phyloP scores from a whole-genome alignment of 768 basidiomycete species.

The Clitopilus passeckerianus region DNA sequence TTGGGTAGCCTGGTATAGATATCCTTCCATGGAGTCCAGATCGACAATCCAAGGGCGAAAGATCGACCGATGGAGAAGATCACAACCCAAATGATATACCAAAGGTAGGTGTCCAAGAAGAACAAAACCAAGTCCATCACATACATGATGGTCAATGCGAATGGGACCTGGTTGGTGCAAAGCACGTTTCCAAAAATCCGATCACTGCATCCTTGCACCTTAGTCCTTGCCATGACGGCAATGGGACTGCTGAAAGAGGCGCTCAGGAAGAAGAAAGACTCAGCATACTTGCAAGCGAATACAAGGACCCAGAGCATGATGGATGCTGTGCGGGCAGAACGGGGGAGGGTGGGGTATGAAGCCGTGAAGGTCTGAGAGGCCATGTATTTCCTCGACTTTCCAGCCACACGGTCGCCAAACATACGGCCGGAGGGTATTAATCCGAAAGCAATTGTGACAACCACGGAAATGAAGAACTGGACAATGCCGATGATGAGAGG shows the following conservation, averaged over 20 bases:
- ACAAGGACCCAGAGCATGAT: constrained; percentile 87
- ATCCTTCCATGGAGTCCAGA: constrained; percentile 99
- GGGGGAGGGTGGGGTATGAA: constrained; percentile 80
- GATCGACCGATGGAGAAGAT: constrained; percentile 89
- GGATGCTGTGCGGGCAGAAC: constrained; percentile 74
- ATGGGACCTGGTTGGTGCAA: constrained; percentile 90
- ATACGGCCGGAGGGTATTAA: constrained; percentile 94
- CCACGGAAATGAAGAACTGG: constrained; percentile 88
- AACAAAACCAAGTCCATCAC: constrained; percentile 96
- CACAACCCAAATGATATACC: constrained; percentile 99
- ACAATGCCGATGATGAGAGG: constrained; percentile 91
- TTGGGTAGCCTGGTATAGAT: constrained; percentile 95
- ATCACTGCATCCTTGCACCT: constrained; percentile 87
- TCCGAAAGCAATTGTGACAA: constrained; percentile 78
- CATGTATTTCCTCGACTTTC: constrained; percentile 97
- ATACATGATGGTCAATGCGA: constrained; percentile 97
- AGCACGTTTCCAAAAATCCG: constrained; percentile 73
- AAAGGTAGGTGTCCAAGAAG: constrained; percentile 99
- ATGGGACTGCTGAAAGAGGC: constrained; percentile 96
- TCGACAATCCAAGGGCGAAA: constrained; percentile 89
- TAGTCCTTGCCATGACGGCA: constrained; percentile 93
- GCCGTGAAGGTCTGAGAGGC: constrained; percentile 99
- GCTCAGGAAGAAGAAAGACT: constrained; percentile 98
- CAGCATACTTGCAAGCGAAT: constrained; percentile 94
- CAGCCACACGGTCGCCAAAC: constrained; percentile 98